Evolutionary conservation across 2,329 filamentous ascomycete genomes (phyloP).

Genomic region (Thelonectria rubi): DNA sequence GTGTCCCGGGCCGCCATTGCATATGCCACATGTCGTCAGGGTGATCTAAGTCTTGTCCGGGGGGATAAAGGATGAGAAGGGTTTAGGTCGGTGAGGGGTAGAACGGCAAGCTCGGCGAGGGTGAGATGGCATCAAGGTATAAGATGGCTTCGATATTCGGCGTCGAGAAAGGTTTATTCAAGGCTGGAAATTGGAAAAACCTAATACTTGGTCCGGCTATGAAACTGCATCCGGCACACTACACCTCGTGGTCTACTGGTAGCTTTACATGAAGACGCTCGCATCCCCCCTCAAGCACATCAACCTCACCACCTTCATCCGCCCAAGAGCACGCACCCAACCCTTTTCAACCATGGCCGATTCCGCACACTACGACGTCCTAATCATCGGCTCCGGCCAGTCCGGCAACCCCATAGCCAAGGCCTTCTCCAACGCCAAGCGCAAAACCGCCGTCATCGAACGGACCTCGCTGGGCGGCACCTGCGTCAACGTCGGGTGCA

Average conservation of each 20-base stretch:
- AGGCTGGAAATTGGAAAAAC: background rate
- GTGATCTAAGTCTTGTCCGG: slow-evolving; percentile 21
- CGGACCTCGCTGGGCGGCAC: slow-evolving; percentile 60
- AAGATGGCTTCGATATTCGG: background rate
- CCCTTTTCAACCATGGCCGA: slow-evolving; percentile 29
- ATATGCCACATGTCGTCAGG: slow-evolving; percentile 34
- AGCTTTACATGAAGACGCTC: slow-evolving; percentile 8
- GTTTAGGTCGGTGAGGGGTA: slow-evolving; percentile 37
- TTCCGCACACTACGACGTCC: slow-evolving; percentile 38
- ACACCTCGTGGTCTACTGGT: too few species aligned
- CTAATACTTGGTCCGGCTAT: background rate
- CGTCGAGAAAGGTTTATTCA: background rate
- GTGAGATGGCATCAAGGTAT: background rate
- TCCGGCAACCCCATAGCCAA: slow-evolving; percentile 59
- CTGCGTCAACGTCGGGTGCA: slow-evolving; percentile 65
- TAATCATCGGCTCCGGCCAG: slow-evolving; percentile 64
- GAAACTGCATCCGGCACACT: background rate
- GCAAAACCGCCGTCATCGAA: slow-evolving; percentile 58
- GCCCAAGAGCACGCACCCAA: background rate
- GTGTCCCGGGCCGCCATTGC: slow-evolving; percentile 29
- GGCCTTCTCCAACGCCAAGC: slow-evolving; percentile 55
- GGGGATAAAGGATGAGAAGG: slow-evolving; percentile 16
- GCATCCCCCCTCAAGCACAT: background rate
- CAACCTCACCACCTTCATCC: background rate
- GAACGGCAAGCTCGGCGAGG: slow-evolving; percentile 10